Evolutionary conservation across 768 basidiomycete genomes (phyloP), one percentile per base, ranked within the genome.

Genomic region (Agrocybe pediades): DNA sequence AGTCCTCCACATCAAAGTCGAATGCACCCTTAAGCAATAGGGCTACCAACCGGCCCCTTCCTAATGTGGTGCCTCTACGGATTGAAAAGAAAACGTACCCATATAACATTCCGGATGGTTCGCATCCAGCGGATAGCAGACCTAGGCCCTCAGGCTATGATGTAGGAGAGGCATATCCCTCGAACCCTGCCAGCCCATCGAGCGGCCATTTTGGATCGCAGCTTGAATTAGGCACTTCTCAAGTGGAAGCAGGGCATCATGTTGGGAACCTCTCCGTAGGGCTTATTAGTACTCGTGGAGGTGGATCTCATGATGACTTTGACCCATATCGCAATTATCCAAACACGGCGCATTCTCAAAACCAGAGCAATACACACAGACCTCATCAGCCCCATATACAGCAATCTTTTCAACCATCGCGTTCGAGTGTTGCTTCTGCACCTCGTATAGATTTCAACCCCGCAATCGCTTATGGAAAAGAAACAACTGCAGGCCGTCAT

Each of bases 391-490:
- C 39, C 46, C 29, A 41, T 49, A 45, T 17, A 41, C 42, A 27
- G 21, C 40, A 8, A 15, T 24, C 23, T 40, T 45, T 26, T 27
- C 36, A 29, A 36, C 30, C 51, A 6, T 57, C 49, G 29, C 51
- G 46, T 42, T 43, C 51, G 21, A 36, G 13, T 36, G 13, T 13
- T n/a, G n/a, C n/a, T n/a, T 15, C 33, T n/a, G 33, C 11, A 3
- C 62, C 68, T 40, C 41, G 58, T 23, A 53, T 77, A 54, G 49
- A 64, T 6, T 83, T 80, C 60, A 72, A 81, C 63, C 77, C 77
- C 23, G 75, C 73, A 8, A 56, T 78, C 42, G 83, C 83, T 13
- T 85, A 85, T 60, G 60, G 62, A 6, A 64, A 57, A 23, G 6
- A 52, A 6, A 24, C 27, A 9, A 26, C 51, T 17, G 40, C 54